A percentile compares a stretch with the other conserved stretches of the same genome.
These are phyloP conservation scores for Neoboletus brunneissimus DNA, from an alignment of 768 basidiomycete genomes.

Conservation along the genomic window DNA sequence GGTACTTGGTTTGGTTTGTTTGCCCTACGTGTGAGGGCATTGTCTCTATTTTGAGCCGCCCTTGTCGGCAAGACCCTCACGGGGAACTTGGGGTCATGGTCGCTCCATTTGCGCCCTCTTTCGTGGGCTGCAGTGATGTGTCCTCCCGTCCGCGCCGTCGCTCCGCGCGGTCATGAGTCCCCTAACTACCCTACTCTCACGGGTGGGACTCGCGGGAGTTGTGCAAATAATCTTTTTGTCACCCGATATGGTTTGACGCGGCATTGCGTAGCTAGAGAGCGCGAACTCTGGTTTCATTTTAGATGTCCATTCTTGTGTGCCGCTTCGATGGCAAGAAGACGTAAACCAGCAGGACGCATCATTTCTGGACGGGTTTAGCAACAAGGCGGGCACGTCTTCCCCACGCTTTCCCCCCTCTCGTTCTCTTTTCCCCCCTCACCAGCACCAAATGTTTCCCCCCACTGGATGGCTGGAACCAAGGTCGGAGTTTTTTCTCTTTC, in stretches of 20 bases:
- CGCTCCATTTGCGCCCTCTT: conserved; percentile 15
- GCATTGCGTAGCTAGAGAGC: background rate
- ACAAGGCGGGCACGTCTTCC: conserved; percentile 15
- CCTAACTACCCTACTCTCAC: conserved; percentile 1
- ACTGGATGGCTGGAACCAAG: background rate
- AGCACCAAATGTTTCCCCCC: background rate
- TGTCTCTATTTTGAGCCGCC: conserved; percentile 6
- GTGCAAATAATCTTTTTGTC: conserved; percentile 5
- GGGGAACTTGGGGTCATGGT: conserved; percentile 8
- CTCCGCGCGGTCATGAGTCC: conserved; percentile 8
- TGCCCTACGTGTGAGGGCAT: background rate
- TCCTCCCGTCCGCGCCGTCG: background rate
- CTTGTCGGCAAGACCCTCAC: background rate
- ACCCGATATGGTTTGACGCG: conserved; percentile 11
- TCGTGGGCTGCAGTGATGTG: conserved; percentile 3
- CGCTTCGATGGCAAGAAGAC: conserved; percentile 17
- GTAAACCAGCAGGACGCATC: conserved; percentile 27
- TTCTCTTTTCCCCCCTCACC: background rate
- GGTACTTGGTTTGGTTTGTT: conserved; percentile 2
- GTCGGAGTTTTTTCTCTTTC: background rate
- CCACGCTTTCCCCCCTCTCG: conserved; percentile 1
- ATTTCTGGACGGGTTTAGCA: conserved; percentile 13
- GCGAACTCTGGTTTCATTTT: conserved; percentile 7
- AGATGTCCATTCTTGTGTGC: conserved; percentile 1
- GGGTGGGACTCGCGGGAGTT: conserved; percentile 9